These are phyloP conservation scores for Polytrichum formosum DNA, from an alignment of 225 moss, liverwort and hornwort species.

Conservation along the genomic window DNA sequence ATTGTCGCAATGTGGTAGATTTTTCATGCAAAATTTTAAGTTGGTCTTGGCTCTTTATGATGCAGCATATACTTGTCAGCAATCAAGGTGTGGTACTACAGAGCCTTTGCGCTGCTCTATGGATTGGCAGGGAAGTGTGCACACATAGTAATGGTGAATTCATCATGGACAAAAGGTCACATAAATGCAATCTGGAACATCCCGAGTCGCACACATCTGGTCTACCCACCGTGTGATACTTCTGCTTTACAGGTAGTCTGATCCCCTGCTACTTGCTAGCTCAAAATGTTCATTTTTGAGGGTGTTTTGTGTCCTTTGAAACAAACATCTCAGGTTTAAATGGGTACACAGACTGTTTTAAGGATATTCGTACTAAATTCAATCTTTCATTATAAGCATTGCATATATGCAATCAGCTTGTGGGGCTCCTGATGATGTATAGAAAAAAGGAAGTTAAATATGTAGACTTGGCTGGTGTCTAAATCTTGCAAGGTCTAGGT, in stretches of 20 bases:
- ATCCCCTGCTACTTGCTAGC: neutral
- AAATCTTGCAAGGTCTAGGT: slow-evolving; percentile 21
- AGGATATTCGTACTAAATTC: no score
- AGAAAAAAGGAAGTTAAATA: no score
- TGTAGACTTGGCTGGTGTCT: no score
- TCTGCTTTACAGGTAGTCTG: slow-evolving; percentile 65
- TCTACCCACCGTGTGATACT: slow-evolving; percentile 95
- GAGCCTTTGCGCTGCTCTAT: slow-evolving; percentile 68
- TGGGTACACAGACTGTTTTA: no score
- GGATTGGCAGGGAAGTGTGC: slow-evolving; percentile 80
- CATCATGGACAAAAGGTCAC: slow-evolving; percentile 88
- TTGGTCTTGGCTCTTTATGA: neutral
- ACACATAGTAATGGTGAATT: slow-evolving; percentile 83
- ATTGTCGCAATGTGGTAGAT: neutral
- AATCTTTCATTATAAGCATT: no score
- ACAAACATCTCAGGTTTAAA: no score
- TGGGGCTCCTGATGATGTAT: no score
- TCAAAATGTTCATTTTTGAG: neutral
- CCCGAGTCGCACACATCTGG: slow-evolving; percentile 58
- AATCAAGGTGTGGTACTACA: slow-evolving; percentile 76
- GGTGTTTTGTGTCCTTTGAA: neutral
- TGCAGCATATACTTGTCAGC: slow-evolving; percentile 66
- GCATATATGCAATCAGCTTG: no score
- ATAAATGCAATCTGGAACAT: slow-evolving; percentile 79
- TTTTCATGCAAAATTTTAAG: neutral